phyloP scores from a whole-genome alignment of 2,329 filamentous ascomycete genomes.

The Waltergamsia citrina region DNA sequence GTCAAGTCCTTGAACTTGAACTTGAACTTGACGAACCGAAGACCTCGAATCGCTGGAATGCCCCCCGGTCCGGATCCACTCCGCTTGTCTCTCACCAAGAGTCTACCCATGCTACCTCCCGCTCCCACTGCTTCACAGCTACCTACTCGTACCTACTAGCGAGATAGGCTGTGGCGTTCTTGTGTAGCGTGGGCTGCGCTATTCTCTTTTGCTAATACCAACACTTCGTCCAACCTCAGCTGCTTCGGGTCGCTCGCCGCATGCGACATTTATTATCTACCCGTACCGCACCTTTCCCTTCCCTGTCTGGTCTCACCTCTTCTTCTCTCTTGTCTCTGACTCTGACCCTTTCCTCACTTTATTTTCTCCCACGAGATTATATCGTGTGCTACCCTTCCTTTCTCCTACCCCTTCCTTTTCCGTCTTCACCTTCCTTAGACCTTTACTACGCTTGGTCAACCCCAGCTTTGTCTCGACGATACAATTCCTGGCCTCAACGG shows the following conservation, averaged over 20 bases:
- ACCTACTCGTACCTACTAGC: too few relatives aligned
- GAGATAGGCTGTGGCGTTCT: neutral
- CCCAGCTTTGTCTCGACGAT: neutral
- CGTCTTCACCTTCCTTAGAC: neutral
- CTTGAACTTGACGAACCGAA: too few relatives aligned
- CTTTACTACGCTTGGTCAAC: neutral
- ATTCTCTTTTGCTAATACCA: neutral
- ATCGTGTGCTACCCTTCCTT: neutral
- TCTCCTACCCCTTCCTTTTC: neutral
- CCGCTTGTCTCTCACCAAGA: too few relatives aligned
- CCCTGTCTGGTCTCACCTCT: neutral
- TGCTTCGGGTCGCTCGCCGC: constrained; percentile 1
- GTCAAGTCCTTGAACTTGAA: too few relatives aligned
- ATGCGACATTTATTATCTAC: constrained; percentile 3
- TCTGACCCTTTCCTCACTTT: constrained; percentile 1
- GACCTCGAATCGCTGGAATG: too few relatives aligned
- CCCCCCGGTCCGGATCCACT: too few relatives aligned
- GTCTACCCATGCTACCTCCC: too few relatives aligned
- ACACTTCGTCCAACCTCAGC: too few relatives aligned
- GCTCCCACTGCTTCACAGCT: too few relatives aligned
- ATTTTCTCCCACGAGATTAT: neutral
- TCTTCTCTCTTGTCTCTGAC: neutral
- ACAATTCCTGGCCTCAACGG: neutral
- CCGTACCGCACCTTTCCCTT: neutral
- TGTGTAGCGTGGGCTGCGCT: neutral